Percentiles rank a stretch among this genome's conserved stretches.
Evolutionary conservation across 2,329 filamentous ascomycete species (phyloP).

Genomic region (Colletotrichum sp.): DNA sequence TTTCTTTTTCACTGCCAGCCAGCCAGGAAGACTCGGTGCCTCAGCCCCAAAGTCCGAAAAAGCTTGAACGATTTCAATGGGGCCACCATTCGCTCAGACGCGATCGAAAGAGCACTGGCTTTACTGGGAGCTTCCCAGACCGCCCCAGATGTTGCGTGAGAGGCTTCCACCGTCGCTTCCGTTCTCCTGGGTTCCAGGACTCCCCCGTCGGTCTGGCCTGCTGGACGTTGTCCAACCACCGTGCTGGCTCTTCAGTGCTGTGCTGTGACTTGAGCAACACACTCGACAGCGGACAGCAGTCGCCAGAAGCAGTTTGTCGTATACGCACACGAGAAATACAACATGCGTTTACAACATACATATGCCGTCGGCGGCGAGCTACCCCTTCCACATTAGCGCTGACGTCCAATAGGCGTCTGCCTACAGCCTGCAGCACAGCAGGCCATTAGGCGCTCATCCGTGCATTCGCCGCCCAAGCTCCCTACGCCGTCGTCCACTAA

Average conservation of each 20-base stretch:
- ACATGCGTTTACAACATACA: neutral
- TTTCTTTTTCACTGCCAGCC: neutral
- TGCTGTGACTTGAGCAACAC: neutral
- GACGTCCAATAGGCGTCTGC: neutral
- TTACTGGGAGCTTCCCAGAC: neutral
- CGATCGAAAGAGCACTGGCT: neutral
- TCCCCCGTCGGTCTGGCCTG: neutral
- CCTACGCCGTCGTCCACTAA: neutral
- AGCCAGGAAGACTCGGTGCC: neutral
- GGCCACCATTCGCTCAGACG: neutral
- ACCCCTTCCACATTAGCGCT: neutral
- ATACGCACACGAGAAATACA: neutral
- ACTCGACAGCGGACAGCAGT: neutral
- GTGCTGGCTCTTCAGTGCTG: neutral
- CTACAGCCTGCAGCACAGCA: neutral
- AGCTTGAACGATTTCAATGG: neutral
- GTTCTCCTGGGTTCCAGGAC: neutral
- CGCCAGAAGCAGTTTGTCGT: neutral
- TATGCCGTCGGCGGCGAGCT: neutral
- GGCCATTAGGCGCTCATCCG: neutral
- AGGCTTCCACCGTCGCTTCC: neutral
- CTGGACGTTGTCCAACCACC: neutral
- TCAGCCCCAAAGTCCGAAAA: neutral
- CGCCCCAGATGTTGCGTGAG: neutral
- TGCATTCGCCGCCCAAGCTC: neutral